These are phyloP conservation scores for Leptographium procerum DNA, from an alignment of 2,329 filamentous ascomycete species.

Conservation along the genomic window DNA sequence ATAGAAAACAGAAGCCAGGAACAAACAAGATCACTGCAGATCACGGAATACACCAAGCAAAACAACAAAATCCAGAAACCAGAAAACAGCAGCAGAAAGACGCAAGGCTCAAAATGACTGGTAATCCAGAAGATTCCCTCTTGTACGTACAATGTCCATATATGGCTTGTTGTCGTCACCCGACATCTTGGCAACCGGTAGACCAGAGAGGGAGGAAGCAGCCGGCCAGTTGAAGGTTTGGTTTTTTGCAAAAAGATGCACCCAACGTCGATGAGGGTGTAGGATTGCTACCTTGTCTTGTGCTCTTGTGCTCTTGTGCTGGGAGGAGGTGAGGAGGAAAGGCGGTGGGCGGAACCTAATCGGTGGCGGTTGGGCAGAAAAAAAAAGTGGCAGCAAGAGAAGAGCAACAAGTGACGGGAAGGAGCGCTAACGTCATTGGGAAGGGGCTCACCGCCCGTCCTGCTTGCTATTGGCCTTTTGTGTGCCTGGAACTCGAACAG, in stretches of 20 bases:
- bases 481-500: too few relatives aligned
- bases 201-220: not conserved
- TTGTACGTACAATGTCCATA: not conserved
- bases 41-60: not conserved
- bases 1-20: not conserved
- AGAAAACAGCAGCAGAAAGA: not conserved
- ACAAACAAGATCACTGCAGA: not conserved
- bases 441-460: too few relatives aligned
- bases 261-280: not conserved
- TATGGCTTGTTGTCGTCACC: not conserved
- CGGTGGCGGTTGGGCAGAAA: conserved; percentile 1
- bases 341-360: conserved; percentile 1
- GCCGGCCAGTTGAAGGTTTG: not conserved
- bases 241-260: not conserved
- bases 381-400: not conserved
- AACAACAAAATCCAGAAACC: not conserved
- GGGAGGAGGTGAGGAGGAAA: not conserved
- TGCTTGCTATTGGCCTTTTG: too few relatives aligned
- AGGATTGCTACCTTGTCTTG: not conserved
- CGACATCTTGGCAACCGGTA: not conserved
- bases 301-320: not conserved
- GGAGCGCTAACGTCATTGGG: not conserved
- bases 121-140: too few relatives aligned
- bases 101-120: too few relatives aligned
- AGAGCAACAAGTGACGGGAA: not conserved